Percentiles rank a stretch among this genome's conserved stretches.
Conservation (phyloP, 1,139 yeast genomes). For the Hyphopichia khmerensis region DNA sequence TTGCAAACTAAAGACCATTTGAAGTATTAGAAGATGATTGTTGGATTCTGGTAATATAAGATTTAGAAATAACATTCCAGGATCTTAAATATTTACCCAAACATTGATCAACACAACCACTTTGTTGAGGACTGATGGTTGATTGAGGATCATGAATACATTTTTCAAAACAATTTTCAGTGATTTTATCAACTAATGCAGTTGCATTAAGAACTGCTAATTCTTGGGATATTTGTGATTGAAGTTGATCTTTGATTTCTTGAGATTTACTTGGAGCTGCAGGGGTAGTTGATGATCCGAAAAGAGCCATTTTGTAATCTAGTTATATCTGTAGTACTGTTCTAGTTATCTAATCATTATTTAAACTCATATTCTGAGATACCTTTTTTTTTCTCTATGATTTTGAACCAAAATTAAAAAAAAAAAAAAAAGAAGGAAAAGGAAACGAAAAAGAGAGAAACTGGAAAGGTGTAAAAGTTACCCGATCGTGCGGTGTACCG, state of each 20-base stretch:
- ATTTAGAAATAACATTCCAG: conserved; percentile 80
- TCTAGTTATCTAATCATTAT: no score
- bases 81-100: conserved; percentile 86
- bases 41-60: conserved; percentile 75
- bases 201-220: conserved; percentile 88
- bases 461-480: no score
- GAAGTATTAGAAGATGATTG: conserved; percentile 1
- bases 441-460: no score
- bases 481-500: background rate
- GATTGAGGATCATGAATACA: conserved; percentile 62
- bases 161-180: conserved; percentile 84
- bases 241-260: conserved; percentile 56
- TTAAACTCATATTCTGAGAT: no score
- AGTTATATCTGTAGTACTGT: no score
- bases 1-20: background rate
- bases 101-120: conserved; percentile 68
- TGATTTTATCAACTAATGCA: conserved; percentile 77
- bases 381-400: no score
- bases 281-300: conserved; percentile 17
- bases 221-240: conserved; percentile 75
- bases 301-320: conserved; percentile 31
- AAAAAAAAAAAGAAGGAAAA: no score
- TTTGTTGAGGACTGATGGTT: conserved; percentile 27
- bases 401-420: no score
- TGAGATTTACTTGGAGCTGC: conserved; percentile 18